Evolutionary conservation across 2,329 filamentous ascomycete species (phyloP).

Genomic region (Ciborinia camelliae): DNA sequence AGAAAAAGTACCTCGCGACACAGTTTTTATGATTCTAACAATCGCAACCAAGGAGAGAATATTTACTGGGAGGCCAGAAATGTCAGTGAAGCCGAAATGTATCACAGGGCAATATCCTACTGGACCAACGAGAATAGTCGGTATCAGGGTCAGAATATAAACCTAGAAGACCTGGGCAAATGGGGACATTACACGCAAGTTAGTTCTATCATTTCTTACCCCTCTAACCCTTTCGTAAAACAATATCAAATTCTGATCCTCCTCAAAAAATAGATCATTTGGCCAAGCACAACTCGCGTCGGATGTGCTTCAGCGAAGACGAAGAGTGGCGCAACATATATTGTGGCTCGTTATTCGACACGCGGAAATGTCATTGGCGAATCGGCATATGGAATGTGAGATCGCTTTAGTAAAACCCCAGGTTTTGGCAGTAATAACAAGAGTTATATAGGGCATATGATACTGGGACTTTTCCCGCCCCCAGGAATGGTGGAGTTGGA

Average conservation of each 20-base stretch:
- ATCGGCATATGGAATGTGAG: constrained; percentile 1
- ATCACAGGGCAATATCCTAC: background rate
- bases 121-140: background rate
- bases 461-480: background rate
- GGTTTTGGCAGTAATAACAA: constrained; percentile 5
- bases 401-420: background rate
- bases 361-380: background rate
- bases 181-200: background rate
- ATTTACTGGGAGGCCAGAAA: background rate
- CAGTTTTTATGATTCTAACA: background rate
- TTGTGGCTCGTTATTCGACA: constrained; percentile 2
- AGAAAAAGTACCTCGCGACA: background rate
- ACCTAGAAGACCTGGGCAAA: background rate
- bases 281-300: constrained; percentile 1
- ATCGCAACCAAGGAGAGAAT: background rate
- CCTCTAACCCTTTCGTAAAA: background rate
- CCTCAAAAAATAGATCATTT: background rate
- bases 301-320: background rate
- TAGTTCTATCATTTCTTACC: background rate
- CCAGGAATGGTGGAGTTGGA: background rate
- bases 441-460: background rate
- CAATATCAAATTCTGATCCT: background rate
- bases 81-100: background rate
- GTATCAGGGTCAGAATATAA: background rate
- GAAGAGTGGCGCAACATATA: background rate